These are phyloP conservation scores for Scheffersomyces stipitis DNA, from an alignment of 805 yeast genomes.

Conservation along the genomic window DNA sequence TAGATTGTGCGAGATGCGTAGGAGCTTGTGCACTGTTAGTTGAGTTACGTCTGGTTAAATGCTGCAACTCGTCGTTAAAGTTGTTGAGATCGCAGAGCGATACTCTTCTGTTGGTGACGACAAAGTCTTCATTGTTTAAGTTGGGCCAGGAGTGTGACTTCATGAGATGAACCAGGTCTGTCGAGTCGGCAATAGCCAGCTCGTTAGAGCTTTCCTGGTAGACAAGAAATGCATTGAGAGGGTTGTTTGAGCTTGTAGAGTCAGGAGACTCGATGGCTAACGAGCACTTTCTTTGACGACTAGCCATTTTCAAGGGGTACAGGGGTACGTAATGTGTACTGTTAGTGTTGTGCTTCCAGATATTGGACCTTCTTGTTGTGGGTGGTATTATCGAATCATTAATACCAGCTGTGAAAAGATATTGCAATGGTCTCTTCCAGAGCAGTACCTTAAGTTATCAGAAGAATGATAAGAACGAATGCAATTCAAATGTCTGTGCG, in stretches of 20 bases:
- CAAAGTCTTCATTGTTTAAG: conserved; percentile 1
- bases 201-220: conserved; percentile 1
- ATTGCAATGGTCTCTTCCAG: too few relatives aligned
- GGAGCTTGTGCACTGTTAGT: neutral
- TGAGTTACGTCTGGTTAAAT: conserved; percentile 3
- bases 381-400: too few relatives aligned
- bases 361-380: too few relatives aligned
- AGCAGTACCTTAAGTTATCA: too few relatives aligned
- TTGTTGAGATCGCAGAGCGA: conserved; percentile 8
- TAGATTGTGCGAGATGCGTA: neutral
- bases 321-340: too few relatives aligned
- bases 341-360: too few relatives aligned
- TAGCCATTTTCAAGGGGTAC: too few relatives aligned
- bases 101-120: conserved; percentile 1
- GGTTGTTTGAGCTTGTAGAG: neutral
- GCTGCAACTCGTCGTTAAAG: conserved; percentile 5
- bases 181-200: too few relatives aligned
- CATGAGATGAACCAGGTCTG: conserved; percentile 2
- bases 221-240: conserved; percentile 6
- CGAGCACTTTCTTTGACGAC: conserved; percentile 1
- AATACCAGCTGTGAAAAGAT: too few relatives aligned
- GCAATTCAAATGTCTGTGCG: too few relatives aligned
- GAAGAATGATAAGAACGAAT: too few relatives aligned
- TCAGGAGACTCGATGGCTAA: conserved; percentile 1
- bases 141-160: conserved; percentile 6